These are phyloP conservation scores for Hypoxylon sp. DNA, from an alignment of 2,329 filamentous ascomycete genomes.

Conservation along the genomic window DNA sequence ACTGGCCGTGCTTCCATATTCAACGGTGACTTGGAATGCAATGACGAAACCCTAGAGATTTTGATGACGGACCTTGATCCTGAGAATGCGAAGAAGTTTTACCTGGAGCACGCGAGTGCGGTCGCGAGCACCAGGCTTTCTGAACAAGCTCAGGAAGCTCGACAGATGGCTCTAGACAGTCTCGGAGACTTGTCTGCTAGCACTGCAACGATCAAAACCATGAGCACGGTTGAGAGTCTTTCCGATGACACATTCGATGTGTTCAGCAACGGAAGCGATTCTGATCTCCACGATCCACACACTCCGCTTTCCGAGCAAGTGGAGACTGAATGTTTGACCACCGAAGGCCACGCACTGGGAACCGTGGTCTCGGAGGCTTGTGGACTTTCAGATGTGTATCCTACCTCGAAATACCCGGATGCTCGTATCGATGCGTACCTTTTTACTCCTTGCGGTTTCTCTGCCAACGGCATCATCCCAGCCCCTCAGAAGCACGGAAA, in stretches of 20 bases:
- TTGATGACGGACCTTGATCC: slow-evolving; percentile 80
- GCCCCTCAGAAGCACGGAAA: slow-evolving; percentile 70
- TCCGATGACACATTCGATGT: slow-evolving; percentile 80
- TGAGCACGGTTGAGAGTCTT: slow-evolving; percentile 58
- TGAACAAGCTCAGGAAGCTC: slow-evolving; percentile 75
- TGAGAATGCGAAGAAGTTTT: slow-evolving; percentile 79
- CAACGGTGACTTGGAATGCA: slow-evolving; percentile 60
- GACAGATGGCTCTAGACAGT: slow-evolving; percentile 70
- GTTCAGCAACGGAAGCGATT: slow-evolving; percentile 76
- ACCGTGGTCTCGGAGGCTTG: slow-evolving; percentile 92
- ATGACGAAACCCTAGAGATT: slow-evolving; percentile 83
- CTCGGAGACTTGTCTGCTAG: slow-evolving; percentile 72
- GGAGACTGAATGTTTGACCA: slow-evolving; percentile 82
- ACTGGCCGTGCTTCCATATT: slow-evolving; percentile 61
- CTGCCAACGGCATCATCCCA: slow-evolving; percentile 94
- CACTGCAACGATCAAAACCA: slow-evolving; percentile 55
- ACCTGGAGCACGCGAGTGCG: slow-evolving; percentile 81
- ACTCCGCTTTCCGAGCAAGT: slow-evolving; percentile 70
- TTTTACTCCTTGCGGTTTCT: slow-evolving; percentile 97
- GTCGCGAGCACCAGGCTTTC: slow-evolving; percentile 87
- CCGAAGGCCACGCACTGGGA: slow-evolving; percentile 93
- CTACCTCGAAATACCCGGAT: slow-evolving; percentile 88
- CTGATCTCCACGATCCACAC: slow-evolving; percentile 69
- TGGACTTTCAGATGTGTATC: slow-evolving; percentile 90
- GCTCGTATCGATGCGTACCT: slow-evolving; percentile 95